Evolutionary conservation across 2,329 filamentous ascomycete genomes (phyloP).

Genomic region (Lachnellula occidentalis): DNA sequence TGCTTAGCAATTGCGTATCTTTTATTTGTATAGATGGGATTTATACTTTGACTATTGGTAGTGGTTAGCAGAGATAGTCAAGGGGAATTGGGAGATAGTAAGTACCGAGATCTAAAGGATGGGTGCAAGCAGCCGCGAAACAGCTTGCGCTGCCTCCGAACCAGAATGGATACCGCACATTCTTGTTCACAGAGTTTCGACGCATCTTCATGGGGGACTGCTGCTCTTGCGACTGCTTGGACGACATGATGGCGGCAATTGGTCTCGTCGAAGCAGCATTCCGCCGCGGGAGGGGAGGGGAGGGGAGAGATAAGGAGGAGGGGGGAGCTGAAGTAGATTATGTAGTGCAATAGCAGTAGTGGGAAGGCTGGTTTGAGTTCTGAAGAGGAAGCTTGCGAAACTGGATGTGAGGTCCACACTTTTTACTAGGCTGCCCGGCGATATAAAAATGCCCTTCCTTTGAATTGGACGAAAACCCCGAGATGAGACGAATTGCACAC

Average conservation of each 20-base stretch:
- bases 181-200: conserved; percentile 22
- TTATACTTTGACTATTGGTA: conserved; percentile 25
- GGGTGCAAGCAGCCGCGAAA: conserved; percentile 84
- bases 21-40: neutral
- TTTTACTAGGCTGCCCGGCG: too few species aligned
- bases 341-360: too few species aligned
- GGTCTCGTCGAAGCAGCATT: conserved; percentile 18
- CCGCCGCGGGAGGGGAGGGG: conserved; percentile 9
- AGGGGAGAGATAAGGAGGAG: conserved; percentile 5
- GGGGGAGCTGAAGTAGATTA: neutral
- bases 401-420: too few species aligned
- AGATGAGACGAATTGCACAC: too few species aligned
- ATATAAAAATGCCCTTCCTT: too few species aligned
- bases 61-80: conserved; percentile 9
- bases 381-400: neutral
- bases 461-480: too few species aligned
- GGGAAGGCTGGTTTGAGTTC: neutral
- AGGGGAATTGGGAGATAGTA: conserved; percentile 22
- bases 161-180: conserved; percentile 72
- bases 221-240: conserved; percentile 13
- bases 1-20: conserved; percentile 2
- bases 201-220: conserved; percentile 13
- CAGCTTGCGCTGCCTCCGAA: conserved; percentile 94
- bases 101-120: conserved; percentile 87
- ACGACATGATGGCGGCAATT: conserved; percentile 23